A percentile compares a stretch with the other conserved stretches of the same genome.
These are phyloP conservation scores for Saccharum spontaneum DNA, from an alignment of 176 grass and related monocot genomes.

Conservation along the genomic window DNA sequence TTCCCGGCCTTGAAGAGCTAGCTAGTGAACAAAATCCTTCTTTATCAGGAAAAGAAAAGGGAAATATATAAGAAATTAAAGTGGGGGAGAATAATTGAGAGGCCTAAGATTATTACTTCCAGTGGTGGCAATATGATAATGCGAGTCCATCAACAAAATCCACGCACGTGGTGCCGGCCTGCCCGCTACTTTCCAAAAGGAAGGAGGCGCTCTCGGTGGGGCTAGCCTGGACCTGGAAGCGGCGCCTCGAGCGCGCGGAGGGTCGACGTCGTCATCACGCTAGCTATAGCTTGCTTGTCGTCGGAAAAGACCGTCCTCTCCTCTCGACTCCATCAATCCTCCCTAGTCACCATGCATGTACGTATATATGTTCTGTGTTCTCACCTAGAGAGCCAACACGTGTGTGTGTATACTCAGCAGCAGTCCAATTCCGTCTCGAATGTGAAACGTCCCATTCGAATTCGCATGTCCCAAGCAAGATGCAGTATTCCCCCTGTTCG, in stretches of 20 bases:
- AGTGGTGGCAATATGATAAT: neutral
- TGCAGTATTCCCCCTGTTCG: no score
- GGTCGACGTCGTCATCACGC: neutral
- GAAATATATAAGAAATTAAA: neutral
- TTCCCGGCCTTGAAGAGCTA: neutral
- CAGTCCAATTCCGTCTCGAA: no score
- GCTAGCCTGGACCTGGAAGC: constrained; percentile 47
- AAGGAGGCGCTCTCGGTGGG: constrained; percentile 13
- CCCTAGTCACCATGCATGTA: neutral
- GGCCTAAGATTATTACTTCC: neutral
- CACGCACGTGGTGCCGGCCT: neutral
- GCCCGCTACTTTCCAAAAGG: constrained; percentile 16
- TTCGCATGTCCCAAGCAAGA: no score
- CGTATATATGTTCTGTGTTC: neutral
- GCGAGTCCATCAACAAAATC: neutral
- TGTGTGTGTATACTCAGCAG: no score
- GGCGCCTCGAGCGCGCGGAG: constrained; percentile 50
- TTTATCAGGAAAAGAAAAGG: neutral
- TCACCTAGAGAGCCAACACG: neutral
- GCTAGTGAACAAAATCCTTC: neutral
- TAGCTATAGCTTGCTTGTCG: neutral
- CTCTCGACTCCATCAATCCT: neutral
- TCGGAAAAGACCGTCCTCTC: neutral
- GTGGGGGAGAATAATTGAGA: neutral
- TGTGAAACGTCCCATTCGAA: no score